Evolutionary conservation across 768 basidiomycete genomes (phyloP).

Genomic region (Boletus sp.): DNA sequence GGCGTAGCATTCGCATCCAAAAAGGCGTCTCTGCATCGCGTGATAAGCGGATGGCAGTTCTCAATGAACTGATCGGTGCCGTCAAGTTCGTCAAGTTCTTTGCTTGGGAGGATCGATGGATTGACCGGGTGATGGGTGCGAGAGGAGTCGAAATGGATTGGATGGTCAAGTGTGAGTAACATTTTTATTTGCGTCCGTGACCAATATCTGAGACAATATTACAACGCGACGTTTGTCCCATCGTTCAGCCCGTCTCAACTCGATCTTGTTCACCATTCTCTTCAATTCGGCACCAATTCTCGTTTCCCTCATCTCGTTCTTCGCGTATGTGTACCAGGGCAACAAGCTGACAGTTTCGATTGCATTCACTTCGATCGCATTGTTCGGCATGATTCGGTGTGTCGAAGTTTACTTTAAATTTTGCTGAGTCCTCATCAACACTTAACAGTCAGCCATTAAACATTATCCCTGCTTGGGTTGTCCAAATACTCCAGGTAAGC

Average conservation of each 20-base stretch:
- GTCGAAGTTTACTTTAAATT: not conserved
- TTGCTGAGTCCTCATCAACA: not conserved
- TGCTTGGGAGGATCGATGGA: constrained; percentile 46
- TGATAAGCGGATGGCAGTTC: constrained; percentile 43
- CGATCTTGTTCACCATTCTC: constrained; percentile 64
- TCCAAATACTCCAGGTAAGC: constrained; percentile 64
- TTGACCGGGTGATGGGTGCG: constrained; percentile 41
- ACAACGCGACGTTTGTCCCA: not conserved
- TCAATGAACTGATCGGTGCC: constrained; percentile 45
- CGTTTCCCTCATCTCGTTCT: constrained; percentile 80
- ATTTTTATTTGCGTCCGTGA: not conserved
- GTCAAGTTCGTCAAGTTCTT: constrained; percentile 45
- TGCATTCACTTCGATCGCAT: constrained; percentile 86
- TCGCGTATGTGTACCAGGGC: constrained; percentile 66
- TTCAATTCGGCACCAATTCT: constrained; percentile 79
- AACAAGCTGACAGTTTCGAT: constrained; percentile 73
- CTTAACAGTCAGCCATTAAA: constrained; percentile 61
- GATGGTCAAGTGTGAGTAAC: constrained; percentile 62
- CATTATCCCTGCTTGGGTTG: constrained; percentile 76
- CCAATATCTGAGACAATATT: constrained; percentile 1
- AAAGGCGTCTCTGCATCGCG: constrained; percentile 33
- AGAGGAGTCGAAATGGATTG: constrained; percentile 71
- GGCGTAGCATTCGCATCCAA: constrained; percentile 38
- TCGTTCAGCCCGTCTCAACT: constrained; percentile 64
- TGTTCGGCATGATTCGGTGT: constrained; percentile 84